Percentiles rank a stretch among this genome's conserved stretches.
Conservation (phyloP, 75 land plant species). For the Isoetes taiwanensis region DNA sequence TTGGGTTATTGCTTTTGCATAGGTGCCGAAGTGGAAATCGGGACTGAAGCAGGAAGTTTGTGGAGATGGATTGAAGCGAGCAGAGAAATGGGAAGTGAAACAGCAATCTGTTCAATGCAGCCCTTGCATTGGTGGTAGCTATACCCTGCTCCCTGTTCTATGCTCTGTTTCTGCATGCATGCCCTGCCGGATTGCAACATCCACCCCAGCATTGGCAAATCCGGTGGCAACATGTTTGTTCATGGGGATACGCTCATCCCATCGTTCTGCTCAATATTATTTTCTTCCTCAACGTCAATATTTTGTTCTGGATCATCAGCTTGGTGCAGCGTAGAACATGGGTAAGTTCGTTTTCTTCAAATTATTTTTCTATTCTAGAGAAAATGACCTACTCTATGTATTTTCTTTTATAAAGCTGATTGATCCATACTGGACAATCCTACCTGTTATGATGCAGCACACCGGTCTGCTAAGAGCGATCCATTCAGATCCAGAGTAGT, state of each 20-base stretch:
- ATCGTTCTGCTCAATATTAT: conserved; percentile 55
- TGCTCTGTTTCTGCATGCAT: conserved; percentile 40
- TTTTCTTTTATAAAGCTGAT: no score
- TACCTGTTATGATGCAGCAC: conserved; percentile 70
- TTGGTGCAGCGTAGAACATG: conserved; percentile 71
- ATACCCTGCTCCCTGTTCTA: conserved; percentile 70
- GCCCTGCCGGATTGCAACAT: neutral
- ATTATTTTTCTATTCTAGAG: neutral
- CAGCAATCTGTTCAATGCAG: conserved; percentile 25
- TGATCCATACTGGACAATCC: conserved; percentile 91
- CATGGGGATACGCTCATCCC: conserved; percentile 68
- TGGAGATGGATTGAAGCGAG: no score
- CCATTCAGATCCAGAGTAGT: conserved; percentile 43
- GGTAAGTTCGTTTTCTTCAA: conserved; percentile 28
- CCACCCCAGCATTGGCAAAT: neutral
- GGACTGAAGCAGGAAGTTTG: no score
- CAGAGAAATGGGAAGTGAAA: no score
- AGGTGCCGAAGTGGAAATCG: no score
- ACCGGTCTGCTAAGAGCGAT: conserved; percentile 37
- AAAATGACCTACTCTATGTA: no score
- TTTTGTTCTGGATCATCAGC: conserved; percentile 87
- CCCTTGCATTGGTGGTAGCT: conserved; percentile 36
- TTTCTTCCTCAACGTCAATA: conserved; percentile 82
- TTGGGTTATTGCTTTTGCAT: no score
- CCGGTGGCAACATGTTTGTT: conserved; percentile 22